Base-by-base conservation (phyloP, 805 yeast species). In the Suhomyces emberorum region DNA sequence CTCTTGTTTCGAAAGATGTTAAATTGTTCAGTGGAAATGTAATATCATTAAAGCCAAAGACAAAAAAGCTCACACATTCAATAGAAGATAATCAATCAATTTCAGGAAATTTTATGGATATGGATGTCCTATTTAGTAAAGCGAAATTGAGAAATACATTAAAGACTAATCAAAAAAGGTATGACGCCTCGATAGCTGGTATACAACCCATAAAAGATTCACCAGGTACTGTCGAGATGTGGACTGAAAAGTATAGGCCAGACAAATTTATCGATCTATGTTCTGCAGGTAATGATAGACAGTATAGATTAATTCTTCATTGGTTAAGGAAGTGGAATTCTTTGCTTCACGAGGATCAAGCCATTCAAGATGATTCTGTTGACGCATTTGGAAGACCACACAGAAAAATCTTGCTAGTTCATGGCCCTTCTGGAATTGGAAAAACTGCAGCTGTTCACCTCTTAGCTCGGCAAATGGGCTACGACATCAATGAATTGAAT, bases 391-490 rank as follows among this genome's bases (percentile, higher is more conserved):
- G 69, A 4, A 42, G 72, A 10, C 71, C 70, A 4, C 63, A 57
- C 11, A 72, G 72, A 35, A 82, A 77, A 44, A 70, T 93, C 0
- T 54, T 93, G 15, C 63, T 93, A 27, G 73, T 93, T 8, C 88
- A 83, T 54, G 98, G 98, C 0, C 93, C 96, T 0, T 88, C 96
- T 0, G 98, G 98, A 2, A 71, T 83, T 12, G 98, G 98, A 7
- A 91, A 91, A 54, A 89, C 98, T 0, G 77, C 93, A 0, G 81
- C 88, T 2, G 87, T 91, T 0, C 96, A 89, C 52, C 76, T 88
- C 1, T 72, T 88, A 24, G 93, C 96, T 3, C 72, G 70, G 30
- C 95, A 86, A 45, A 74, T 85, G 26, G 95, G 95, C 0, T 91
- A 84, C 55, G 77, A 79, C 30, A 74, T 84, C 0, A 72, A 83